Conservation (phyloP, 345 rosid genomes). For the Erodium maritimum region DNA sequence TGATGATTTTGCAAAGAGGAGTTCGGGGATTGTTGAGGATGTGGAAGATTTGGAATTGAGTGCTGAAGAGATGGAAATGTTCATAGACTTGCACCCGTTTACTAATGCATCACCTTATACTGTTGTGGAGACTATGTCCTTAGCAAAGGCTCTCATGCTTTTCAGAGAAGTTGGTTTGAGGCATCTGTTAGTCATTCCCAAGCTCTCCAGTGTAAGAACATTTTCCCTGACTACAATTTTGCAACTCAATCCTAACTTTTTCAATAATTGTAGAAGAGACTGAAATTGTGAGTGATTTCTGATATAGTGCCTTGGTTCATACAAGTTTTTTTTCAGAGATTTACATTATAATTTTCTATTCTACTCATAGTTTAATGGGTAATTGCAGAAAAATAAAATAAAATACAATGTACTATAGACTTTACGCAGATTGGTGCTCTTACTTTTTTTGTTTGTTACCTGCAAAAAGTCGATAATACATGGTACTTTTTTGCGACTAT, state of each 20-base stretch:
- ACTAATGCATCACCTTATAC: constrained; percentile 86
- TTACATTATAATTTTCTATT: too few species aligned
- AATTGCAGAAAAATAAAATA: too few species aligned
- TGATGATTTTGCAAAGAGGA: constrained; percentile 65
- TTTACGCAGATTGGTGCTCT: too few species aligned
- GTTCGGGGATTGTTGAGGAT: constrained; percentile 43
- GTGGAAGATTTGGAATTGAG: constrained; percentile 62
- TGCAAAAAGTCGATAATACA: too few species aligned
- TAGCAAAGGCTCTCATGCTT: constrained; percentile 73
- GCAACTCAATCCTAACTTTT: background rate
- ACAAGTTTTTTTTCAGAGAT: too few species aligned
- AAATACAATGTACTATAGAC: too few species aligned
- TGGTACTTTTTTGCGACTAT: too few species aligned
- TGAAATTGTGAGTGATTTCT: too few species aligned
- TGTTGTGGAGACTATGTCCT: constrained; percentile 91
- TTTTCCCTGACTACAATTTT: constrained; percentile 9
- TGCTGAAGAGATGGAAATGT: constrained; percentile 84
- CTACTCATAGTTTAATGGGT: too few species aligned
- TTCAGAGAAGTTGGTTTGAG: constrained; percentile 81
- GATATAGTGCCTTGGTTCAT: too few species aligned
- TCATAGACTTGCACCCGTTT: constrained; percentile 72
- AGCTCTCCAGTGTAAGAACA: constrained; percentile 46
- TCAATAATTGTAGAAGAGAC: too few species aligned
- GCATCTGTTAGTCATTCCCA: constrained; percentile 79
- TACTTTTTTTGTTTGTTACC: too few species aligned